Percentiles rank a stretch among this genome's conserved stretches.
Conservation (phyloP, 352 stramenopile genomes). For the Phytophthora litchii region DNA sequence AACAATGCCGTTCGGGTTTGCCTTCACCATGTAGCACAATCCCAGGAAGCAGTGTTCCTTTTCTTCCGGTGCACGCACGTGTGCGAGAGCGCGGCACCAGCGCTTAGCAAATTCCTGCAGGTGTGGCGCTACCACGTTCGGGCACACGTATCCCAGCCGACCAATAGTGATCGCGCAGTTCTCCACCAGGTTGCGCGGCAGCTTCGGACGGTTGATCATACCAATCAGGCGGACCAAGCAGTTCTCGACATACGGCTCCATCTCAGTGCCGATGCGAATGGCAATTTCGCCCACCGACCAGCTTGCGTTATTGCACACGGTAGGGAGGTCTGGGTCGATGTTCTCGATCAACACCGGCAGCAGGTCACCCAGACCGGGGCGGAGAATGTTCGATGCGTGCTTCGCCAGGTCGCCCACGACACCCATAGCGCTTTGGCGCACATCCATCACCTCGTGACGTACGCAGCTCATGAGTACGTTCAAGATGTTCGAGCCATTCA, state of each 20-base stretch:
- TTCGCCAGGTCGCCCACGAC: conserved; percentile 91
- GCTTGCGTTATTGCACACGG: conserved; percentile 93
- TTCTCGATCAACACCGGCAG: conserved; percentile 88
- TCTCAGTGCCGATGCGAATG: conserved; percentile 82
- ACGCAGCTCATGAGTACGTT: conserved; percentile 90
- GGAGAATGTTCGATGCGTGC: conserved; percentile 71
- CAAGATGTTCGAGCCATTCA: conserved; percentile 86
- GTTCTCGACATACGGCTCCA: conserved; percentile 82
- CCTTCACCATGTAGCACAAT: conserved; percentile 91
- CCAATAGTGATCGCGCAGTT: conserved; percentile 92
- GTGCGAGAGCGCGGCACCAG: conserved; percentile 87
- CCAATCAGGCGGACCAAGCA: conserved; percentile 72
- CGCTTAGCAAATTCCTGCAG: conserved; percentile 88
- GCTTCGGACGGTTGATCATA: conserved; percentile 90
- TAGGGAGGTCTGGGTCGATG: conserved; percentile 87
- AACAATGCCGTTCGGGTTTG: conserved; percentile 89
- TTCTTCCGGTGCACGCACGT: conserved; percentile 84
- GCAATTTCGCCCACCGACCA: conserved; percentile 92
- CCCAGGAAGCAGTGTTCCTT: conserved; percentile 92
- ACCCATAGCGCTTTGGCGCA: conserved; percentile 90
- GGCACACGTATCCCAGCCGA: conserved; percentile 86
- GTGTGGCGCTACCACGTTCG: conserved; percentile 78
- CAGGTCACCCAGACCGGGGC: conserved; percentile 75
- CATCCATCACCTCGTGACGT: conserved; percentile 86
- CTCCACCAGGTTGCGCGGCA: conserved; percentile 88